These are phyloP conservation scores for Cercospora berteroae DNA, from an alignment of 2,329 filamentous ascomycete species.

Conservation along the genomic window DNA sequence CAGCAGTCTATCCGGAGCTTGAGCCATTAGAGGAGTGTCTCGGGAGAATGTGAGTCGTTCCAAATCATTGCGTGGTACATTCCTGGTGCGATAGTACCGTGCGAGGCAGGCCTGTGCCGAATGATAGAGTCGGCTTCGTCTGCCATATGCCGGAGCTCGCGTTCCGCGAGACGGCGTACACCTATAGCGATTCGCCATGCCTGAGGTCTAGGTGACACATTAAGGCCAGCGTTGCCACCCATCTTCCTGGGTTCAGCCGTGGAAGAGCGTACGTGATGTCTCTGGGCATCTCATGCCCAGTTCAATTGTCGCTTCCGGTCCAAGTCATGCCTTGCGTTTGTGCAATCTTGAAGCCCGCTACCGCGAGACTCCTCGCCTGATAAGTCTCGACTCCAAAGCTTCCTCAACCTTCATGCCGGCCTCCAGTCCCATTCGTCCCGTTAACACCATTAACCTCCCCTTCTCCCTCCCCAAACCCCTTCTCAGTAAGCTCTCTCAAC, in stretches of 20 bases:
- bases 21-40: background rate
- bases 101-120: background rate
- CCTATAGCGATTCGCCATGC: too few species aligned
- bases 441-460: background rate
- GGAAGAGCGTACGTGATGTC: background rate
- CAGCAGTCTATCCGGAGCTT: background rate
- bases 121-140: too few species aligned
- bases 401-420: too few species aligned
- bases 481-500: conserved; percentile 37
- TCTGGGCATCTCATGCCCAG: background rate
- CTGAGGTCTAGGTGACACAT: background rate
- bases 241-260: background rate
- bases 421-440: too few species aligned
- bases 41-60: background rate
- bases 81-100: background rate
- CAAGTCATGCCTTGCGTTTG: background rate
- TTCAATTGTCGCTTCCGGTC: background rate
- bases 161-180: too few species aligned
- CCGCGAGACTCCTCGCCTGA: too few species aligned
- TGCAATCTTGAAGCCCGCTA: background rate
- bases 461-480: background rate
- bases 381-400: too few species aligned
- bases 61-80: background rate
- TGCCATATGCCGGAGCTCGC: background rate
- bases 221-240: background rate